Evolutionary conservation across 164 flowering plant genomes (phyloP), one percentile per base, ranked within the genome.

Genomic region (Aristolochia contorta): DNA sequence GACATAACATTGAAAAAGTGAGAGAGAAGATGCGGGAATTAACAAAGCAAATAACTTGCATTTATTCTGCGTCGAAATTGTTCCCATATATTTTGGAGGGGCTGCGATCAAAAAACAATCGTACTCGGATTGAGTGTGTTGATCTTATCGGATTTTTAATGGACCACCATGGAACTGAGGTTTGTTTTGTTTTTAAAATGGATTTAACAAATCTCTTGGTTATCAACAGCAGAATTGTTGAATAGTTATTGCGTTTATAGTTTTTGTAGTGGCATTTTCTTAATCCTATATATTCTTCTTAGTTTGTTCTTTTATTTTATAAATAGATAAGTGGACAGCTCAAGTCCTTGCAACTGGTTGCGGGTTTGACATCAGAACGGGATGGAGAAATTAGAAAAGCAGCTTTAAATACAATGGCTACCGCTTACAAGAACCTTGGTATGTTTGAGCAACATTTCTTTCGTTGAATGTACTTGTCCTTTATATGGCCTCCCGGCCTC

Each of bases 331-430:
- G 79, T 77, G 95, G 96, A 24, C 97, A 91, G 48, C 63, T 89
- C 27, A 94, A 86, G 68, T 83, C 86, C 47, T 77, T 94, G 80
- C 97, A 91, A 73, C 73, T 82, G 65, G 99, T 94, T 69, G 99
- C 99, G 66, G 82, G 87, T 69, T 82, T 94, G 79, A 94, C 97
- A 33, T 89, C 95, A 41, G 99, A 91, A 65, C 75, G 99, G 61
- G 99, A 94, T 76, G 96, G 97, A 73, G 99, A 94, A 76, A 75
- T 82, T 59, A 76, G 99, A 67, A 94, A 94, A 77, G 96, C 97
- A 78, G 95, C 99, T 59, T 61, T 94, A 43, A 91, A 91, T 72
- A 75, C 96, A 14, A 67, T 94, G 24, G 95, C 97, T 54, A 80
- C 83, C 62, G 99, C 95, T 48, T 94, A 94, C 72, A 94, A 94